Conservation (phyloP, 768 basidiomycete genomes). For the Collybiopsis confluens region DNA sequence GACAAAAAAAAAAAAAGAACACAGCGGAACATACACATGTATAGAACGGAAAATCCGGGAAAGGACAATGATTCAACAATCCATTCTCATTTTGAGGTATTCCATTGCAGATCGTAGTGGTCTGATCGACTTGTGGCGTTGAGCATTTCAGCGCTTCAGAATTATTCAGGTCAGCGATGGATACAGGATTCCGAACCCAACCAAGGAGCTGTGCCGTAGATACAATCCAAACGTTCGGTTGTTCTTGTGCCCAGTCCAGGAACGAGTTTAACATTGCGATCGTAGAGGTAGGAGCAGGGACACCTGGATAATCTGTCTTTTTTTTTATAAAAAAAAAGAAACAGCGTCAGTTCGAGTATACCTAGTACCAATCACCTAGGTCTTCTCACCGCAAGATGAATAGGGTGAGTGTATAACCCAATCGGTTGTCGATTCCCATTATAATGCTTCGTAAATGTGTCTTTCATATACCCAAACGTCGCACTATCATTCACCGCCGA, state of each 20-base stretch:
- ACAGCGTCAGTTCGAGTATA: background rate
- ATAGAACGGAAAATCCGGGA: conserved; percentile 74
- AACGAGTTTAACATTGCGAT: conserved; percentile 77
- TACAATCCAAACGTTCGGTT: conserved; percentile 76
- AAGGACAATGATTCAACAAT: conserved; percentile 55
- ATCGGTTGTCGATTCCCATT: conserved; percentile 73
- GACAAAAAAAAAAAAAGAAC: conserved; percentile 31
- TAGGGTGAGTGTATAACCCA: conserved; percentile 79
- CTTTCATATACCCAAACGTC: conserved; percentile 69
- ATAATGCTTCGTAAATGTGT: conserved; percentile 72
- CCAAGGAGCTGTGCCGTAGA: conserved; percentile 66
- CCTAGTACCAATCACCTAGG: background rate
- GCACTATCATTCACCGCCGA: conserved; percentile 50
- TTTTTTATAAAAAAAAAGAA: no score
- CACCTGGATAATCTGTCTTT: conserved; percentile 61
- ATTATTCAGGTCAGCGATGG: conserved; percentile 52
- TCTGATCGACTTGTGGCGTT: conserved; percentile 52
- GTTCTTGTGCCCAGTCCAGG: conserved; percentile 77
- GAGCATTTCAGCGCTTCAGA: conserved; percentile 58
- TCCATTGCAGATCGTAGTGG: conserved; percentile 69
- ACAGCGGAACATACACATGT: conserved; percentile 43
- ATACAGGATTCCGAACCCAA: conserved; percentile 70
- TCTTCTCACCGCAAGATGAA: conserved; percentile 66
- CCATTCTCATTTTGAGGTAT: conserved; percentile 66
- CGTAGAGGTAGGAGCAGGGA: conserved; percentile 43